Evolutionary conservation across 2,329 filamentous ascomycete genomes (phyloP), one percentile per base, ranked within the genome.

Genomic region (Periglandula ipomoeae): DNA sequence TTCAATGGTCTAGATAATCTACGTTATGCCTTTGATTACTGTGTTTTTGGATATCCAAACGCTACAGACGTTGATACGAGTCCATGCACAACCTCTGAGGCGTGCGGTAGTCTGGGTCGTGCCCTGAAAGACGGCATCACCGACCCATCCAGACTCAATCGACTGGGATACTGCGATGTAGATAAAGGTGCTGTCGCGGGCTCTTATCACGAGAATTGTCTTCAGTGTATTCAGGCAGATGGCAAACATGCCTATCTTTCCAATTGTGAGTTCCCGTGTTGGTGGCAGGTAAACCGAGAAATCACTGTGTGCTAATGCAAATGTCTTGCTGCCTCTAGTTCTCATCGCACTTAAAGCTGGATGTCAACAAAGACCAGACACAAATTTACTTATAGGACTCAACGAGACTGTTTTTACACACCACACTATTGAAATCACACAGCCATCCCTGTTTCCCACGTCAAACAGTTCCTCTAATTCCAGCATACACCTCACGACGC

Each of bases 1-100:
- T n/a, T n/a, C n/a, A n/a, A n/a, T n/a, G n/a, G n/a, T n/a, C n/a
- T n/a, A n/a, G 76, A 80, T 53, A 79, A 80, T 53, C 58, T 78
- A 39, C 66, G 75, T 52, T 79, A 75, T 57, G 65, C 71, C 11
- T 66, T 78, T 40, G 68, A 73, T 48, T 72, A 72, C 52, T 80
- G 76, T 57, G 55, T 79, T 42, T 75, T 77, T 55, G 73, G 70
- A 9, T 75, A 68, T 49, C 74, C 72, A 13, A 73, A 79, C 52
- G 72, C 67, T 38, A 69, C 70, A 0, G 65, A 60, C 17, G 59
- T 71, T 9, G 66, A 64, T 8, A 30, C 17, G 6, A n/a, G n/a
- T 11, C 75, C 75, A 1, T 80, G 76, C 59, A 66, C 69, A 35
- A 78, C 74, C 0, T 69, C 68, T 6, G 70, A 67, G 4, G 74